Evolutionary conservation across 2,329 filamentous ascomycete species (phyloP), one percentile per base, ranked within the genome.

Genomic region (Shiraia sp.): DNA sequence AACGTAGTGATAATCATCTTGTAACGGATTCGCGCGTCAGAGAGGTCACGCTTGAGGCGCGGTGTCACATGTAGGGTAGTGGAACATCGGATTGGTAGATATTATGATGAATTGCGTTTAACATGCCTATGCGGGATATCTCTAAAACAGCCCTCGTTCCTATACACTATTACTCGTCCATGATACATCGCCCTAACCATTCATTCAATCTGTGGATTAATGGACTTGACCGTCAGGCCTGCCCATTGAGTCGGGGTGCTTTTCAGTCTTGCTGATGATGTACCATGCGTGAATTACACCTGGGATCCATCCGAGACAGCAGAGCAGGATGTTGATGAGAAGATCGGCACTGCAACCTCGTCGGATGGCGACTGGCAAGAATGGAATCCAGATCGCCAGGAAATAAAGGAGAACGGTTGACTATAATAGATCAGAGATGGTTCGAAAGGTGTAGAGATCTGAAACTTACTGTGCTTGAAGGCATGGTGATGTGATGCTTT

Each of bases 311-410:
- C 68, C 72, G 5, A 74, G 47, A 12, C 69, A 54, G 9, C 48
- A 58, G 8, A 74, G 50, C 10, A 49, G 49, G 28, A 74, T 68
- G 45, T 73, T 74, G 49, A 74, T 73, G 14, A 71, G 40, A 16
- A 74, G 53, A 33, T 74, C 70, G 6, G 59, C 61, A 17, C 59
- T 59, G 39, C 70, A 73, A 23, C 69, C 71, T 3, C 61, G 57
- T 39, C 68, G 65, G 13, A 74, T 44, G 40, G 72, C 66, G 14
- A 73, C 71, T 6, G 71, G 63, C 2, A 74, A 41, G 6, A 71
- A 71, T 14, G 72, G 72, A 2, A 73, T 10, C 39, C 55, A 62
- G 27, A 66, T 53, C 2, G 57, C 63, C 37, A 66, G 45, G 41
- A 66, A 62, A 51, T 66, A 66, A 41, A 65, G 55, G 12, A 55